Evolutionary conservation across 371 early-diverging fungal genomes (phyloP), one percentile per base, ranked within the genome.

Genomic region (Mortierella sp.): DNA sequence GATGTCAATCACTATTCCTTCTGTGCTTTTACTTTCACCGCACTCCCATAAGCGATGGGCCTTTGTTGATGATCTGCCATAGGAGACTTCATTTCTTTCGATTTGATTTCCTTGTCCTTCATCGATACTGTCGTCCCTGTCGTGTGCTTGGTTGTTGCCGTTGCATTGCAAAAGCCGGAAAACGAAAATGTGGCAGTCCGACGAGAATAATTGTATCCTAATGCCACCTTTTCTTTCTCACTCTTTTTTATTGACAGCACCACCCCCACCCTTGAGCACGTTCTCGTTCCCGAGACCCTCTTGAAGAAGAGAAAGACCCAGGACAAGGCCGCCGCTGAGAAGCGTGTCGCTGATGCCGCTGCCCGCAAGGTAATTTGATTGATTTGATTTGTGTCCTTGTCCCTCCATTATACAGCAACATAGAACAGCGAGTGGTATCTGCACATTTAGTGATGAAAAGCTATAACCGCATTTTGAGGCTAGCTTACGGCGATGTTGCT

Each of bases 251-350:
- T 34, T 32, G 30, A 56, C 31, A 32, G 37, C 9, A 85, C 84
- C 73, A 86, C 84, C 58, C 86, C 88, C 70, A 83, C 89, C 79
- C 80, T 82, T 72, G 82, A 87, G 58, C 86, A 91, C 70, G 85
- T 92, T 59, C 90, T 90, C 80, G 90, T 90, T 70, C 98, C 98
- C 81, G 98, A 98, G 89, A 95, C 98, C 60, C 89, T 97, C 78
- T 89, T 98, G 83, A 98, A 97, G 92, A 97, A 97, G 94, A 90
- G 94, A 80, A 95, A 95, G 90, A 79, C 90, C 79, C 84, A 87
- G 70, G 93, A 94, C 73, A 93, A 96, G 90, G 75, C 89, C 56
- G 88, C 91, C 66, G 93, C 90, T 59, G 90, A 91, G 78, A 85
- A 89, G 79, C 89, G 86, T 49, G 86, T 80, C 49, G 82, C 84